These are phyloP conservation scores for Peronosclerospora sorghi DNA, from an alignment of 352 stramenopile genomes.

Conservation along the genomic window DNA sequence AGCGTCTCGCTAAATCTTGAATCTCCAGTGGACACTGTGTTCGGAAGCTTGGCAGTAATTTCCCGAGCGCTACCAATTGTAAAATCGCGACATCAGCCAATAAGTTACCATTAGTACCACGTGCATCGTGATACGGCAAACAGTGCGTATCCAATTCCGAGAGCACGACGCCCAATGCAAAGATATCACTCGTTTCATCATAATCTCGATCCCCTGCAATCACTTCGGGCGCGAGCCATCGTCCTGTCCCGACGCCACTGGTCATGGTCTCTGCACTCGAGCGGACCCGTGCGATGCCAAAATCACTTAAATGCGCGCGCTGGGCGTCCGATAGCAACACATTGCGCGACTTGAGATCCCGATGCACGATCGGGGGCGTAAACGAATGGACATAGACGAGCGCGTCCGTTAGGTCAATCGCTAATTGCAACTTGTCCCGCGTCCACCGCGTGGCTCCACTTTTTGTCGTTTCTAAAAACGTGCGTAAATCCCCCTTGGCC, in stretches of 20 bases:
- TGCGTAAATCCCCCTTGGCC: conserved; percentile 38
- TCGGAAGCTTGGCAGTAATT: conserved; percentile 23
- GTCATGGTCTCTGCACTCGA: conserved; percentile 43
- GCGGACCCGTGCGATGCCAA: conserved; percentile 35
- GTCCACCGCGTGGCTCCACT: conserved; percentile 17
- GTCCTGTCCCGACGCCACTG: conserved; percentile 28
- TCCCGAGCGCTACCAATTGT: conserved; percentile 25
- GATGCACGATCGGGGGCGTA: conserved; percentile 37
- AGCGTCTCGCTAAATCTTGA: conserved; percentile 18
- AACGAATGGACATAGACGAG: conserved; percentile 57
- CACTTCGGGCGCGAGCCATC: conserved; percentile 50
- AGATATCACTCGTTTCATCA: conserved; percentile 39
- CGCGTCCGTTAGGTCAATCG: conserved; percentile 37
- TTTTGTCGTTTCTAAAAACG: conserved; percentile 22
- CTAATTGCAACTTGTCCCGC: conserved; percentile 38
- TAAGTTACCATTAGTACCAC: conserved; percentile 17
- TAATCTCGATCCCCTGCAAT: conserved; percentile 35
- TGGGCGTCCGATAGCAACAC: conserved; percentile 29
- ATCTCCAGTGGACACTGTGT: conserved; percentile 28
- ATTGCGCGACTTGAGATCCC: conserved; percentile 53
- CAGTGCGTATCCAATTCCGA: conserved; percentile 44
- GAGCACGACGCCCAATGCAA: conserved; percentile 45
- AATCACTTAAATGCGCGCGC: conserved; percentile 52
- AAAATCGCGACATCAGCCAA: conserved; percentile 38
- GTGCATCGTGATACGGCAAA: conserved; percentile 36